Percentiles rank a stretch among this genome's conserved stretches.
Evolutionary conservation across 148 eudicot genomes (phyloP).

Genomic region (Polygonum maritimum): DNA sequence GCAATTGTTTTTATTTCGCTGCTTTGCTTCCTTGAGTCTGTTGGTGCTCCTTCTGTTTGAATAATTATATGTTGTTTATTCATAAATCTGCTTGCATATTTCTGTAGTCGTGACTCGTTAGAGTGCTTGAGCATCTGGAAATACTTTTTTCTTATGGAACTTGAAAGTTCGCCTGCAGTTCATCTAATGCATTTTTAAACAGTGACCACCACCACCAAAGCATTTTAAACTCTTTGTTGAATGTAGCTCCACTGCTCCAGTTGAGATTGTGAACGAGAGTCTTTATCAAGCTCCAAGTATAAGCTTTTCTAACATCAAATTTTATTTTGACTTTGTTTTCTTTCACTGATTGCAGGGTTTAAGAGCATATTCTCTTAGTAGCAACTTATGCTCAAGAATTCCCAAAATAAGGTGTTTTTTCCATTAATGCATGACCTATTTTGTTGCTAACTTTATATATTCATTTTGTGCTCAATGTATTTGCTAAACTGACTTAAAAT

Average conservation of each 20-base stretch:
- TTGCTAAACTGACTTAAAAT: neutral
- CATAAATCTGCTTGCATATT: neutral
- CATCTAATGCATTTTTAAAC: neutral
- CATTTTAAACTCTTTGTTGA: neutral
- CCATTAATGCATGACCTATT: neutral
- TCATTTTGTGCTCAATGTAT: neutral
- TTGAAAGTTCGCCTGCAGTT: neutral
- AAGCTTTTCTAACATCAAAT: neutral
- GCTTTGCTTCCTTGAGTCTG: neutral
- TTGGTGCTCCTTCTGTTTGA: neutral
- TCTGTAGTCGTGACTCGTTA: neutral
- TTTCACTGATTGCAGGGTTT: constrained; percentile 42
- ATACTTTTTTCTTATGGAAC: neutral
- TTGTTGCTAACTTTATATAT: neutral
- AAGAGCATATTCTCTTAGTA: constrained; percentile 83
- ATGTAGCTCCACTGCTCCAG: neutral
- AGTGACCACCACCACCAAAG: neutral
- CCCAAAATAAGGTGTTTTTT: constrained; percentile 66
- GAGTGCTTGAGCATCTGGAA: neutral
- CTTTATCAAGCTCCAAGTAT: neutral
- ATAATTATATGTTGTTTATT: neutral
- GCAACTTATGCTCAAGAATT: constrained; percentile 83
- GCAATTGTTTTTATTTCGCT: neutral
- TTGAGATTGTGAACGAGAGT: neutral
- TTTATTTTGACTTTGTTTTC: neutral